A percentile compares a stretch with the other conserved stretches of the same genome.
phyloP scores from a whole-genome alignment of 768 basidiomycete genomes.

The Neoboletus subvelutipes region DNA sequence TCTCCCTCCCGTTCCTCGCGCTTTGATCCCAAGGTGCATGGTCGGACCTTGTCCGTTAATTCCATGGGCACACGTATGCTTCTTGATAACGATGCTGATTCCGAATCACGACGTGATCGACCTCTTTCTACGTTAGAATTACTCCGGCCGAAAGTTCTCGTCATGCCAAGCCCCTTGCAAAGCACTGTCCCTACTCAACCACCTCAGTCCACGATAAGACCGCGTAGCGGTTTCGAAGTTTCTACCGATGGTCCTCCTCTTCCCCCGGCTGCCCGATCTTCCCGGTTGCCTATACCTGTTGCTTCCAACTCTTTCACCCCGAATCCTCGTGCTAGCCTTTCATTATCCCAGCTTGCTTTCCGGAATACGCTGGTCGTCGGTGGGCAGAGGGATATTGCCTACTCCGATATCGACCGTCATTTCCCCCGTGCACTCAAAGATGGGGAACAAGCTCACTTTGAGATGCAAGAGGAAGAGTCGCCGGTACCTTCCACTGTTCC shows the following conservation, averaged over 20 bases:
- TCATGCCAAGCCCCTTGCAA: slow-evolving; percentile 91
- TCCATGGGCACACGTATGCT: slow-evolving; percentile 66
- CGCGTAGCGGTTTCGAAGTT: slow-evolving; percentile 60
- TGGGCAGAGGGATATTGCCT: slow-evolving; percentile 62
- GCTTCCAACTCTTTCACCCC: slow-evolving; percentile 72
- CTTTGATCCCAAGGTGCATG: slow-evolving; percentile 80
- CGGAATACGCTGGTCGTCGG: slow-evolving; percentile 74
- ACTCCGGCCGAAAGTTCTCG: slow-evolving; percentile 85
- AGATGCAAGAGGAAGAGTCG: slow-evolving; percentile 39
- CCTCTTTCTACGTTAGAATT: slow-evolving; percentile 75
- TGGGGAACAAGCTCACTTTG: slow-evolving; percentile 70
- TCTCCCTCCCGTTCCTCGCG: slow-evolving; percentile 61
- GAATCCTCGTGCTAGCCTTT: slow-evolving; percentile 71
- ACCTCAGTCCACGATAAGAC: slow-evolving; percentile 33
- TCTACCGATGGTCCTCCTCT: slow-evolving; percentile 67
- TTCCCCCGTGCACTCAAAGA: slow-evolving; percentile 76
- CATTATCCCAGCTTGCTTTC: slow-evolving; percentile 82
- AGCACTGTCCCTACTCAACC: slow-evolving; percentile 36
- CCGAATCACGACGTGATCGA: slow-evolving; percentile 43
- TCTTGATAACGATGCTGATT: slow-evolving; percentile 50
- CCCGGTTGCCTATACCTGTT: slow-evolving; percentile 43
- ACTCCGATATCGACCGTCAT: slow-evolving; percentile 54
- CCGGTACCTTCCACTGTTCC: slow-evolving; percentile 32
- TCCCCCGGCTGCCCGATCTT: slow-evolving; percentile 68
- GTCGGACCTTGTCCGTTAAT: slow-evolving; percentile 60